These are phyloP conservation scores for Hypomontagnella submonticulosa DNA, from an alignment of 495 filamentous ascomycete species.

Conservation along the genomic window DNA sequence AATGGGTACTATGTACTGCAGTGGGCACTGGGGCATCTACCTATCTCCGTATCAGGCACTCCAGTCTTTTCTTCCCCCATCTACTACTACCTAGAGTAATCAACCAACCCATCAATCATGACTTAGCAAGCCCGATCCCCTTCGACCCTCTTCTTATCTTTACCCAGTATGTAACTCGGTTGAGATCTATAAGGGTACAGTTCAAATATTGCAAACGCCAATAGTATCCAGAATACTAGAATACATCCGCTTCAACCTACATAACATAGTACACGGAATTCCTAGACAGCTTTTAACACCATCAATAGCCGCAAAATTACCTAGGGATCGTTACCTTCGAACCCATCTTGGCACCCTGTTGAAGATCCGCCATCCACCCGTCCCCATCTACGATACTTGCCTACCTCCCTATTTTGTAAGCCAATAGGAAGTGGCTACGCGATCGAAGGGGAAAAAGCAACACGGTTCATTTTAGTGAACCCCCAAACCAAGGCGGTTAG, in stretches of 20 bases:
- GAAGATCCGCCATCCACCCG: constrained; percentile 37
- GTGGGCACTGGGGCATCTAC: neutral
- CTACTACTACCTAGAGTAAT: no score
- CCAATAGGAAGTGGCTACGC: constrained; percentile 39
- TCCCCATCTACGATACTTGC: constrained; percentile 8
- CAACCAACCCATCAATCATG: constrained; percentile 2
- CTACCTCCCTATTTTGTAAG: constrained; percentile 17
- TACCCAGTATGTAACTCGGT: no score
- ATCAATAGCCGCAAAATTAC: constrained; percentile 25
- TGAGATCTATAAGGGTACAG: no score
- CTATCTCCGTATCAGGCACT: constrained; percentile 5
- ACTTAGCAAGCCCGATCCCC: neutral
- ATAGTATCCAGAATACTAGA: constrained; percentile 2
- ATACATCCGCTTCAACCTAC: neutral
- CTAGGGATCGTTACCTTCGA: constrained; percentile 26
- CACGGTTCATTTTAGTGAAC: constrained; percentile 29
- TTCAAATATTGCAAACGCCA: no score
- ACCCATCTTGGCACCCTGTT: constrained; percentile 36
- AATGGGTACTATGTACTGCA: neutral
- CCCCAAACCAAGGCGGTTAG: constrained; percentile 43
- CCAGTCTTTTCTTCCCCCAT: neutral
- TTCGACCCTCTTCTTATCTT: no score
- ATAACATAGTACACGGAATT: neutral
- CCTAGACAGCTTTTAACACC: constrained; percentile 13
- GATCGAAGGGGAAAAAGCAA: constrained; percentile 27